Evolutionary conservation across 1,139 yeast species (phyloP), one percentile per base, ranked within the genome.

Genomic region (Fermentozyma sake): DNA sequence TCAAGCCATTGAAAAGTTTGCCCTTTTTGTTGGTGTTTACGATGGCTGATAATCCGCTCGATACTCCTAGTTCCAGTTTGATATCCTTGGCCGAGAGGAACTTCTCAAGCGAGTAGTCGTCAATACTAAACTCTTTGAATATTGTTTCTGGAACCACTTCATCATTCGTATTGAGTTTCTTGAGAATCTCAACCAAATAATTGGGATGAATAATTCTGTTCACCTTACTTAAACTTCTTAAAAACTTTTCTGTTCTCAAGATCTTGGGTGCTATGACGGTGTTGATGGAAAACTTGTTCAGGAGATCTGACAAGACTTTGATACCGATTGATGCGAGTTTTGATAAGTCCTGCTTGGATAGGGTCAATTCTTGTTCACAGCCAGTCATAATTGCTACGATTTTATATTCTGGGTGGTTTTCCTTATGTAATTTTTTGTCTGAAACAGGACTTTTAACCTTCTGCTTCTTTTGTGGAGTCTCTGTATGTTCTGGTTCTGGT

Each of bases 241-340:
- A 63, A 46, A 89, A 89, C 54, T 91, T 91, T 34, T 83, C 95
- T 0, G 97, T 91, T 39, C 97, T 69, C 42, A 82, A 53, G 8
- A 81, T 68, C 36, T 77, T 76, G 2, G 96, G 95, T 0, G 96
- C 91, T 11, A 89, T 63, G 7, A 82, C 60, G 21, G 79, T 58
- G 41, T 76, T 70, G 19, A 48, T 44, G 1, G 30, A 30, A 22
- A 33, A 36, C 30, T 42, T 52, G 5, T 41, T 39, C 16, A 51
- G 48, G 17, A 55, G 54, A 20, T 58, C 61, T 14, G 58, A 51
- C 10, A 68, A 47, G 7, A 74, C 68, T 21, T 61, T 65, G 9
- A 70, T 53, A 2, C 71, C 68, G 8, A 70, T 50, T 2, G 34
- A 32, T 8, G 51, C 39, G 14, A 67, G 44, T 15, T 45, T 50